Conservation (phyloP, 495 filamentous ascomycete genomes). For the Tuber umbilicatum region DNA sequence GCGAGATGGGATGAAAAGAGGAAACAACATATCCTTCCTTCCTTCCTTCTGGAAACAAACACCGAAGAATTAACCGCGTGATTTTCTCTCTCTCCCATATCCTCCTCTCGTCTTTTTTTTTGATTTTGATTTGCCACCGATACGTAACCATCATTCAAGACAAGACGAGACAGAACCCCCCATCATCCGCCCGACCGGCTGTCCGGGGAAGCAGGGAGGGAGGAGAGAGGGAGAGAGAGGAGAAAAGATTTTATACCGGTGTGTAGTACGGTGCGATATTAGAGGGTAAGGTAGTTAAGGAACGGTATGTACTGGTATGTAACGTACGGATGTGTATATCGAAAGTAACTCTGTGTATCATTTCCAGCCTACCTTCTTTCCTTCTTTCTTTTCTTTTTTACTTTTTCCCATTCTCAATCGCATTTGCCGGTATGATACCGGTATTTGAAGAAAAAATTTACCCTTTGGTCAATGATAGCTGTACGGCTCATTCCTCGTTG, state of each 20-base stretch:
- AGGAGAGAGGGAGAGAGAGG: neutral
- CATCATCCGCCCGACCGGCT: too few relatives aligned
- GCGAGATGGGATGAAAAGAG: neutral
- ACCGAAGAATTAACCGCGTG: neutral
- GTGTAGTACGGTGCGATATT: neutral
- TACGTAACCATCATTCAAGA: too few relatives aligned
- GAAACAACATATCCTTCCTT: neutral
- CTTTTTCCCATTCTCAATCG: neutral
- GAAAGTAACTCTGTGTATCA: too few relatives aligned
- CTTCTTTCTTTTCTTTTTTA: neutral
- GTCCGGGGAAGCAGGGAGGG: neutral
- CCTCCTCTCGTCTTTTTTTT: too few relatives aligned
- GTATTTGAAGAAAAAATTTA: too few relatives aligned
- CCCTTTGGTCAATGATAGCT: neutral
- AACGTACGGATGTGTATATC: too few relatives aligned
- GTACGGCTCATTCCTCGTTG: neutral
- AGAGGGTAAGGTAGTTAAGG: too few relatives aligned
- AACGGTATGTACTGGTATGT: too few relatives aligned
- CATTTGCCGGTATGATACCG: neutral
- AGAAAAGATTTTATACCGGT: neutral
- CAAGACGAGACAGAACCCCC: neutral
- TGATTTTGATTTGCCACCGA: too few relatives aligned
- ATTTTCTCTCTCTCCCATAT: neutral
- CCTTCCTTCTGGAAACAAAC: too few relatives aligned
- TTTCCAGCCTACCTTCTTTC: neutral